phyloP scores from a whole-genome alignment of 148 eudicot genomes.

The Dysphania ambrosioides region DNA sequence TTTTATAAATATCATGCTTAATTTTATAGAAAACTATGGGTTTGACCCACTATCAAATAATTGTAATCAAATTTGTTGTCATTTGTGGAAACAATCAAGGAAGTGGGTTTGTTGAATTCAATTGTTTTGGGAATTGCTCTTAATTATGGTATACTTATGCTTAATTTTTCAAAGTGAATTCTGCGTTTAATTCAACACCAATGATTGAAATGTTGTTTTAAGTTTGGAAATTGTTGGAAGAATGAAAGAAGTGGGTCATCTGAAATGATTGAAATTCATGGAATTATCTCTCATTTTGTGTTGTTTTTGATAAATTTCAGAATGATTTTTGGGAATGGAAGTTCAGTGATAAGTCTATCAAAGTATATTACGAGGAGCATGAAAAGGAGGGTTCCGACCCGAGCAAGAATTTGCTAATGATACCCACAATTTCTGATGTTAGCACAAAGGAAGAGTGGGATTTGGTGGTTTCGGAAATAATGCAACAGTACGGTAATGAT shows the following conservation, averaged over 20 bases:
- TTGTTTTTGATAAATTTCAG: slow-evolving; percentile 29
- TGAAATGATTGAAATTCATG: no score
- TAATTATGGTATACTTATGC: no score
- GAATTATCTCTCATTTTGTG: no score
- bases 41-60: no score
- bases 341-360: slow-evolving; percentile 53
- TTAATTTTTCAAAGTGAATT: not conserved
- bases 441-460: slow-evolving; percentile 97
- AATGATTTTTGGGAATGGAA: slow-evolving; percentile 73
- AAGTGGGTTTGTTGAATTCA: no score
- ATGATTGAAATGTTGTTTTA: not conserved
- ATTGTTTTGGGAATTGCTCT: no score
- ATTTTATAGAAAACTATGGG: no score
- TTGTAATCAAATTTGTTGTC: no score
- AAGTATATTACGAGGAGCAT: slow-evolving; percentile 66
- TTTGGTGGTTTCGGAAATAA: slow-evolving; percentile 64
- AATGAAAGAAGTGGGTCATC: no score
- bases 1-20: not conserved
- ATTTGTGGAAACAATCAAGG: no score
- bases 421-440: slow-evolving; percentile 94
- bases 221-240: no score
- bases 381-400: slow-evolving; percentile 48
- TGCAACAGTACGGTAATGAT: slow-evolving; percentile 38
- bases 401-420: slow-evolving; percentile 61
- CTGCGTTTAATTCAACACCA: not conserved